Evolutionary conservation across 768 basidiomycete species (phyloP).

Genomic region (Pleurotus cornucopiae): DNA sequence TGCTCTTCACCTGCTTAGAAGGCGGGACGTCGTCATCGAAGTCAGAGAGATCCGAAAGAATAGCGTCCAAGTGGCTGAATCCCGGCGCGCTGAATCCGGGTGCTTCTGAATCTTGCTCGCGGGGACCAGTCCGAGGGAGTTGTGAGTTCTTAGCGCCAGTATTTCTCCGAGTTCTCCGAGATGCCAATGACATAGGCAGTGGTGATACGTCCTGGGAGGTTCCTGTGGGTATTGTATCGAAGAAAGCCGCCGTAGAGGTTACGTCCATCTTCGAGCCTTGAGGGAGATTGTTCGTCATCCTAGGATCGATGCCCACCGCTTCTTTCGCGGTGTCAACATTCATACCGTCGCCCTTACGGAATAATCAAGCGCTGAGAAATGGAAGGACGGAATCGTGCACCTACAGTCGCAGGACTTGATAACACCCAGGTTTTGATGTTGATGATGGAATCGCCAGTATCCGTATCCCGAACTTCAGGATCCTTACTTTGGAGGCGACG

Average conservation of each 20-base stretch:
- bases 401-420: not conserved
- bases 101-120: not conserved
- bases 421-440: slow-evolving; percentile 33
- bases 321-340: not conserved
- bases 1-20: not conserved
- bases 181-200: too few relatives aligned
- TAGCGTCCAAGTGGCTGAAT: not conserved
- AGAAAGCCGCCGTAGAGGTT: too few relatives aligned
- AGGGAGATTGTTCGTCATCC: too few relatives aligned
- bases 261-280: too few relatives aligned
- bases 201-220: too few relatives aligned
- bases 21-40: slow-evolving; percentile 11
- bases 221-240: too few relatives aligned
- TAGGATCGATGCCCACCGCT: not conserved
- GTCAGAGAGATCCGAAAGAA: slow-evolving; percentile 1
- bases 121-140: not conserved
- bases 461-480: slow-evolving; percentile 14
- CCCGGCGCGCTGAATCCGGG: not conserved
- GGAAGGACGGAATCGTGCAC: not conserved
- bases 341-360: not conserved
- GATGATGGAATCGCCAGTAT: slow-evolving; percentile 31
- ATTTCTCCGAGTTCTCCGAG: not conserved
- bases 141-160: not conserved
- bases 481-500: slow-evolving; percentile 36
- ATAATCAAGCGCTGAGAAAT: too few relatives aligned